Evolutionary conservation across 2,329 filamentous ascomycete species (phyloP).

Genomic region (Hymenoscyphus scutula): DNA sequence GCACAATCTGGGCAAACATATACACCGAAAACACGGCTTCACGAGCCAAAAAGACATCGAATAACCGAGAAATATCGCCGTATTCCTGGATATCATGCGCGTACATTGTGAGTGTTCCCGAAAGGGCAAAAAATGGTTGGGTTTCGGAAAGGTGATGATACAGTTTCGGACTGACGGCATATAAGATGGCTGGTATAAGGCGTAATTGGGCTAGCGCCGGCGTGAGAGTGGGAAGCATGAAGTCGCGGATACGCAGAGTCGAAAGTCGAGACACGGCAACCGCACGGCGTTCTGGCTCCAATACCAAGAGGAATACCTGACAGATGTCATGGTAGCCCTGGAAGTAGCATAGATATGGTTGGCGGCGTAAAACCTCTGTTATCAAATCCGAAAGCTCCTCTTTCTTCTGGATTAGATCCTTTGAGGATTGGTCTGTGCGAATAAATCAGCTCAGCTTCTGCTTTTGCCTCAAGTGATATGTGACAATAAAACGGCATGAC

Average conservation of each 20-base stretch:
- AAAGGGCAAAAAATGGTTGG: conserved; percentile 87
- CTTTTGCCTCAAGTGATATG: conserved; percentile 23
- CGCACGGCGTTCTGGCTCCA: conserved; percentile 61
- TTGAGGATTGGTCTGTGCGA: conserved; percentile 61
- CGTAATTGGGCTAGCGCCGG: conserved; percentile 83
- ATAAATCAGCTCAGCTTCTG: conserved; percentile 24
- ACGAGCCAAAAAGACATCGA: conserved; percentile 84
- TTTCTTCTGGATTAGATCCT: conserved; percentile 70
- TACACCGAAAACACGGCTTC: conserved; percentile 90
- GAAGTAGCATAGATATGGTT: conserved; percentile 90
- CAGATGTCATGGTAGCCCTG: conserved; percentile 99
- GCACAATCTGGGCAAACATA: conserved; percentile 84
- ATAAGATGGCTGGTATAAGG: conserved; percentile 79
- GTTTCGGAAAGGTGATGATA: conserved; percentile 72
- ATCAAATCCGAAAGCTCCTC: conserved; percentile 78
- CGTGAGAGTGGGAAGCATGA: conserved; percentile 87
- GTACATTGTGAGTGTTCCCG: conserved; percentile 93
- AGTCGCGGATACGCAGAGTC: conserved; percentile 87
- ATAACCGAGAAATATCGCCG: conserved; percentile 81
- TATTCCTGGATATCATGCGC: conserved; percentile 94
- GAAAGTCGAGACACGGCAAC: conserved; percentile 76
- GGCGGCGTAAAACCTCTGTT: conserved; percentile 70
- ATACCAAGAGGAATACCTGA: conserved; percentile 87
- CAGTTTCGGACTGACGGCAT: conserved; percentile 67
- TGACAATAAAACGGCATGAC: conserved; percentile 33